Evolutionary conservation across 2,329 filamentous ascomycete genomes (phyloP).

Genomic region (Venturia asperata): DNA sequence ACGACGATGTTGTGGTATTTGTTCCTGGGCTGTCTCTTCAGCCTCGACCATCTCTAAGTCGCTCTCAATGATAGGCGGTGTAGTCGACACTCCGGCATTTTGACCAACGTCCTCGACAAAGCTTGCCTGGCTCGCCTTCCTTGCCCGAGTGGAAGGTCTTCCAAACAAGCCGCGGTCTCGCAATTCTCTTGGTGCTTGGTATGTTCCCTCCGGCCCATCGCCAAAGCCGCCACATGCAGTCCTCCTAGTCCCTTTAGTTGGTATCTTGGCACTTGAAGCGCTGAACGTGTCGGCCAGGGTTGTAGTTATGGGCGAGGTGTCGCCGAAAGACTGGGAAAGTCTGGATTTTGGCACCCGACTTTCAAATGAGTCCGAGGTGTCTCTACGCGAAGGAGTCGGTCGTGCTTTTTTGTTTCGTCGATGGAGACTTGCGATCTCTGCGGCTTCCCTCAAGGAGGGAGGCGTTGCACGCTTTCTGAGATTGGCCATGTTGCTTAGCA

Average conservation of each 20-base stretch:
- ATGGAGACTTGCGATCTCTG: constrained; percentile 42
- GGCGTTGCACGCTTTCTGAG: constrained; percentile 46
- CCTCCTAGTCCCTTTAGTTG: constrained; percentile 11
- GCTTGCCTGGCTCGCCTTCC: background rate
- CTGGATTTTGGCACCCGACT: constrained; percentile 13
- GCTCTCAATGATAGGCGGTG: constrained; percentile 64
- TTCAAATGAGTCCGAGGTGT: constrained; percentile 18
- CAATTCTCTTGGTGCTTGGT: background rate
- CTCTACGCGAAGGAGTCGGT: background rate
- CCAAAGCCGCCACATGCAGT: constrained; percentile 37
- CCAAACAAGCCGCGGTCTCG: background rate
- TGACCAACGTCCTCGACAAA: background rate
- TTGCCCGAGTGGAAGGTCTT: background rate
- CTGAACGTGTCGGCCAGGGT: constrained; percentile 32
- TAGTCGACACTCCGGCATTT: background rate
- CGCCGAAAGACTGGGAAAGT: constrained; percentile 25
- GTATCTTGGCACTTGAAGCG: constrained; percentile 22
- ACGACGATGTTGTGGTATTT: constrained; percentile 24
- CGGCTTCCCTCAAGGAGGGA: constrained; percentile 48
- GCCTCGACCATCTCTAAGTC: constrained; percentile 55
- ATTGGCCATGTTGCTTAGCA: background rate
- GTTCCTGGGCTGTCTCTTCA: constrained; percentile 28
- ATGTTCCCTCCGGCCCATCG: background rate
- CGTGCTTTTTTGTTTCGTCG: constrained; percentile 46
- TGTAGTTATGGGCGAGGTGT: constrained; percentile 29